Evolutionary conservation across 768 basidiomycete genomes (phyloP), one percentile per base, ranked within the genome.

Genomic region (Tulasnella sp.): DNA sequence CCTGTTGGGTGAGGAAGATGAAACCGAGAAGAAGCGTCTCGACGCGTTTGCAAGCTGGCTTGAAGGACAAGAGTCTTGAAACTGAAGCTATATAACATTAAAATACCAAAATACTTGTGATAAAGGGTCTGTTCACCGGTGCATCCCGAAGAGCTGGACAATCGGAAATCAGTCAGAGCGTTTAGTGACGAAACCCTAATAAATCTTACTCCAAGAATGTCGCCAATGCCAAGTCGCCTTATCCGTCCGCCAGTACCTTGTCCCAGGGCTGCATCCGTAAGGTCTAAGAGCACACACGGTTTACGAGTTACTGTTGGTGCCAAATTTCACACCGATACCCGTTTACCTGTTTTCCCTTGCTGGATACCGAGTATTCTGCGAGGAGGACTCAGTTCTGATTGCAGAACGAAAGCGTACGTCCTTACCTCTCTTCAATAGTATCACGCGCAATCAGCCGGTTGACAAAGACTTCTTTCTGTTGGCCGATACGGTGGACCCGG

Each of bases 31-130:
- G 88, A 90, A 91, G 84, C 91, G 96, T 72, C 86, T 98, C 84
- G 96, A 97, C 78, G 90, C 92, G 85, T 98, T 97, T 84, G 94
- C 95, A 0, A 87, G 91, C 54, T 97, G 96, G 96, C 87, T 98
- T 12, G 94, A 96, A 86, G 94, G 91, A 48, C 93, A 95, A 83
- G 93, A 83, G 40, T 44, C 69, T n/a, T 78, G n/a, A 64, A n/a
- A 28, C 22, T 64, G 18, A 72, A 78, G 22, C n/a, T n/a, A 50
- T 28, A 42, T 31, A 79, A n/a, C 48, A 72, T n/a, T 12, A 46
- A 14, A 40, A 41, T 44, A 40, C 73, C 34, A 74, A 75, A 75
- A 3, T 48, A 37, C 44, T 12, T 18, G 40, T 42, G n/a, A 75
- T 42, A 42, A 75, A 12, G 9, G 18, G 74, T 22, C 12, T 7